These are phyloP conservation scores for Crucihimalaya himalaica DNA, from an alignment of 345 rosid genomes.

Conservation along the genomic window DNA sequence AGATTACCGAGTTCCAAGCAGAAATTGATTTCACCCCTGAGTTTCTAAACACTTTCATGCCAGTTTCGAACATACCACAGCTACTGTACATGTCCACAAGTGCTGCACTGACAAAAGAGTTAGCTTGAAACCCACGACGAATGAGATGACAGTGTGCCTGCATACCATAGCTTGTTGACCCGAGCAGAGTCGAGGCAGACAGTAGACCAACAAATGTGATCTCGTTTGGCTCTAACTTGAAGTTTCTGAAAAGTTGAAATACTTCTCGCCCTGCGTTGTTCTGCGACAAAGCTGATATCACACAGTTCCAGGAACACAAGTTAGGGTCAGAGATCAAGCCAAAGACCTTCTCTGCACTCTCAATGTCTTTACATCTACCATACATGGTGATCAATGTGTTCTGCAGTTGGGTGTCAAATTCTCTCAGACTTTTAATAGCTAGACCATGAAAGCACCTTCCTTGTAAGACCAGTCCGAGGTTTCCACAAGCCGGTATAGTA, in stretches of 20 bases:
- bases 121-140: constrained; percentile 45
- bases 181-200: constrained; percentile 59
- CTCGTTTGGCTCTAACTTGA: constrained; percentile 54
- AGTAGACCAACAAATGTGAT: constrained; percentile 58
- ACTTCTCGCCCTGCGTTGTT: constrained; percentile 55
- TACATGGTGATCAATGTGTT: constrained; percentile 67
- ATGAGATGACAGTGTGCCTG: constrained; percentile 54
- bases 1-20: constrained; percentile 58
- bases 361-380: constrained; percentile 54
- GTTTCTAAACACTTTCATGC: constrained; percentile 45
- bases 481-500: constrained; percentile 53
- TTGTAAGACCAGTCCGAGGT: constrained; percentile 43
- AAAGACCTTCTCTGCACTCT: constrained; percentile 52
- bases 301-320: constrained; percentile 72
- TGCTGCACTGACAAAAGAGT: constrained; percentile 52
- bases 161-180: constrained; percentile 49
- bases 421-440: constrained; percentile 46
- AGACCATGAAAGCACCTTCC: constrained; percentile 57
- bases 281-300: constrained; percentile 64
- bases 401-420: constrained; percentile 49
- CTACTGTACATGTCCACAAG: constrained; percentile 60
- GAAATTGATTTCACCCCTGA: constrained; percentile 40
- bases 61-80: constrained; percentile 51
- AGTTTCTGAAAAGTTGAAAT: constrained; percentile 49
- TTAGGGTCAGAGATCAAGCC: constrained; percentile 43